Percentiles rank a stretch among this genome's conserved stretches.
Evolutionary conservation across 2,329 filamentous ascomycete species (phyloP).

Genomic region (Colletotrichum cereale): DNA sequence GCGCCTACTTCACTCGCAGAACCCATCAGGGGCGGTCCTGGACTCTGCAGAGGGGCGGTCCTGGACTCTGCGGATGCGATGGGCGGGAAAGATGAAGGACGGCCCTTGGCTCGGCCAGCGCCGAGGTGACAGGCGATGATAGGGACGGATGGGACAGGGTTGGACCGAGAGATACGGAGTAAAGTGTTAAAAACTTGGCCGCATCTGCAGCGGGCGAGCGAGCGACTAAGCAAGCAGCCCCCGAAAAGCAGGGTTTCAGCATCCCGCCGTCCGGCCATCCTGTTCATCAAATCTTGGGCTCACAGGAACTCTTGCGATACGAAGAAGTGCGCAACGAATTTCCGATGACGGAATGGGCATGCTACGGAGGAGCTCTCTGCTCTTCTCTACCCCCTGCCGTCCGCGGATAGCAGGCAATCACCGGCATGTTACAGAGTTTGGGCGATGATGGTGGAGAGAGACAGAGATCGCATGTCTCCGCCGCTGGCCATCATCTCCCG

Average conservation of each 20-base stretch:
- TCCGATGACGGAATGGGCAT: slow-evolving; percentile 23
- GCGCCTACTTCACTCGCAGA: not conserved
- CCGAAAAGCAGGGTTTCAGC: slow-evolving; percentile 38
- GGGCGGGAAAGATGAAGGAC: not conserved
- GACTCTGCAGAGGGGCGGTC: slow-evolving; percentile 12
- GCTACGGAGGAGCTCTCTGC: not conserved
- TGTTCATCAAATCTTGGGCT: slow-evolving; percentile 20
- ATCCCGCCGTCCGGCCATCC: slow-evolving; percentile 31
- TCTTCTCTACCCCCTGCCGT: not conserved
- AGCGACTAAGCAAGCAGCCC: slow-evolving; percentile 15
- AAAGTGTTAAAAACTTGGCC: slow-evolving; percentile 17
- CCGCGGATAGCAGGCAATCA: slow-evolving; percentile 11
- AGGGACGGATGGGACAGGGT: not conserved
- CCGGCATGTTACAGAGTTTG: not conserved
- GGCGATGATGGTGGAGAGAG: not conserved
- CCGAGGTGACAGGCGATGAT: slow-evolving; percentile 5
- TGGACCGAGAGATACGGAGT: not conserved
- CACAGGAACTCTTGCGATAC: slow-evolving; percentile 10
- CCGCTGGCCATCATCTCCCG: not conserved
- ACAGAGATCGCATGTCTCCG: not conserved
- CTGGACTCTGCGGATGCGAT: not conserved
- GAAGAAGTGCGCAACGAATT: slow-evolving; percentile 21
- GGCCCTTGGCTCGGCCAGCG: slow-evolving; percentile 1
- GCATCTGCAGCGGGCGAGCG: slow-evolving; percentile 23
- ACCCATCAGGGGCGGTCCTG: not conserved